A percentile compares a stretch with the other conserved stretches of the same genome.
These are phyloP conservation scores for Xylariaceae sp. DNA, from an alignment of 2,329 filamentous ascomycete genomes.

Conservation along the genomic window DNA sequence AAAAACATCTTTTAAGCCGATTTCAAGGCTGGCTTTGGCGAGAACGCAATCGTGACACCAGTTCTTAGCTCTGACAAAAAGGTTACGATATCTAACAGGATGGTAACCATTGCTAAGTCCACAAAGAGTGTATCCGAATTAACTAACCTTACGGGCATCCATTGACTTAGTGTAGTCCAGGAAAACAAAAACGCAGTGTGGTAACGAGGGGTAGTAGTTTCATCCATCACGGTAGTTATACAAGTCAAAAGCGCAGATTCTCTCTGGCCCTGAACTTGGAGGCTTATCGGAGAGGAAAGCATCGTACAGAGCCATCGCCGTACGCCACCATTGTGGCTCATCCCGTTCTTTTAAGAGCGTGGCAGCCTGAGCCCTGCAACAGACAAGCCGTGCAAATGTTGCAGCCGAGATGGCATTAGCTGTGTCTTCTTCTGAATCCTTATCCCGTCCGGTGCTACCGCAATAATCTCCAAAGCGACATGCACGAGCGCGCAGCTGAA, in stretches of 20 bases:
- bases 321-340: conserved; percentile 20
- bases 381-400: conserved; percentile 15
- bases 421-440: conserved; percentile 1
- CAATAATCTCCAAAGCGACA: not conserved
- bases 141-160: too few species aligned
- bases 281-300: conserved; percentile 3
- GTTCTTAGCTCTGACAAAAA: too few species aligned
- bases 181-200: too few species aligned
- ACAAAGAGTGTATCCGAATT: too few species aligned
- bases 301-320: conserved; percentile 21
- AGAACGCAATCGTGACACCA: too few species aligned
- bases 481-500: conserved; percentile 2
- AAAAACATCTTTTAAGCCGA: too few species aligned
- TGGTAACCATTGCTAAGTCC: too few species aligned
- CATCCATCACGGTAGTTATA: conserved; percentile 4
- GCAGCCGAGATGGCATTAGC: conserved; percentile 8
- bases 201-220: conserved; percentile 4
- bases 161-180: too few species aligned
- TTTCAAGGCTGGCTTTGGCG: too few species aligned
- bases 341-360: conserved; percentile 6
- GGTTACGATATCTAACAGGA: too few species aligned
- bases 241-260: conserved; percentile 21
- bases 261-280: conserved; percentile 10
- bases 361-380: conserved; percentile 22
- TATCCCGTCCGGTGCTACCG: not conserved